Evolutionary conservation across 805 yeast genomes (phyloP).

Genomic region (Blastobotrys attinorum): DNA sequence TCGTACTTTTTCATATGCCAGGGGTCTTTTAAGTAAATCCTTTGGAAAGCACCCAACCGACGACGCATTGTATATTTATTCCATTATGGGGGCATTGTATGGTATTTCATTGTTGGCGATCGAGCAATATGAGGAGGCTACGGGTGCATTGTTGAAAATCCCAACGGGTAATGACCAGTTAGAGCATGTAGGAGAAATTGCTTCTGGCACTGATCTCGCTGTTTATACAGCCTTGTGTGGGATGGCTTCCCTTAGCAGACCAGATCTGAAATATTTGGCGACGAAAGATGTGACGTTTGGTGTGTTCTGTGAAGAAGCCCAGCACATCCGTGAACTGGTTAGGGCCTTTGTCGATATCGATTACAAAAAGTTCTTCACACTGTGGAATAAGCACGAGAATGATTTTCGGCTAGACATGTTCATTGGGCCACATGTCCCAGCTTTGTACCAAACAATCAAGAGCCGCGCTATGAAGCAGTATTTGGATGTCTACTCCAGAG

Average conservation of each 20-base stretch:
- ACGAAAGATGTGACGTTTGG: conserved; percentile 13
- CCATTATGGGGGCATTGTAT: neutral
- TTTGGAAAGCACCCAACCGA: neutral
- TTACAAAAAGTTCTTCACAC: conserved; percentile 7
- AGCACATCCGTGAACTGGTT: conserved; percentile 2
- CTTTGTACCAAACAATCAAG: conserved; percentile 3
- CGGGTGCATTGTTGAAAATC: neutral
- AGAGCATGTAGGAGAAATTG: neutral
- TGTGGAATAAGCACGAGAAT: conserved; percentile 3
- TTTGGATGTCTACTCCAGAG: conserved; percentile 5
- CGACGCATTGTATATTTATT: neutral
- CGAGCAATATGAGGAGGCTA: conserved; percentile 2
- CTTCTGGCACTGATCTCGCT: conserved; percentile 5
- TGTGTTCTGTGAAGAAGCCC: neutral
- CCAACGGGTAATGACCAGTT: neutral
- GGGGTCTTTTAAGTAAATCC: neutral
- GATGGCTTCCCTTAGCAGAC: conserved; percentile 12
- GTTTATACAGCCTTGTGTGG: conserved; percentile 13
- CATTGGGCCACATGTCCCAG: conserved; percentile 3
- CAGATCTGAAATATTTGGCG: conserved; percentile 10
- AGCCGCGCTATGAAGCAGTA: conserved; percentile 9
- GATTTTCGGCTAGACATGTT: conserved; percentile 8
- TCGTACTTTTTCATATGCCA: neutral
- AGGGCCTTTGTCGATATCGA: conserved; percentile 3
- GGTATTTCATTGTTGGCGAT: neutral